Evolutionary conservation across 2,329 filamentous ascomycete genomes (phyloP).

Genomic region (Zopfia rhizophila): DNA sequence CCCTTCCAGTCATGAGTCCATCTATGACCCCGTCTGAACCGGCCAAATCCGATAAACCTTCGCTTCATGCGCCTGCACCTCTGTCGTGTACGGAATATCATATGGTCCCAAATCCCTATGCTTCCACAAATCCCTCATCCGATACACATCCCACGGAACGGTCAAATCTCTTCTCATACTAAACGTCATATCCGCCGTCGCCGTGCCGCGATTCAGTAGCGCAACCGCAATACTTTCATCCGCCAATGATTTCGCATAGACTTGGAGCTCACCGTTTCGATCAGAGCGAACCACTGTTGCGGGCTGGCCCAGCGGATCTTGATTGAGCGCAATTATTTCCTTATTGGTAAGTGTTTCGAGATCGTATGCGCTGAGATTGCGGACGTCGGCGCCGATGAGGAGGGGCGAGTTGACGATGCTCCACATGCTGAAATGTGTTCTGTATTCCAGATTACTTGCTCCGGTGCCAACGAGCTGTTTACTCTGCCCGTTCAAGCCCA

Average conservation of each 20-base stretch:
- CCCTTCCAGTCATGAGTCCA: no score
- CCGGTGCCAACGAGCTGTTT: conserved; percentile 34
- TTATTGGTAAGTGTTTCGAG: conserved; percentile 55
- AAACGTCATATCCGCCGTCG: conserved; percentile 28
- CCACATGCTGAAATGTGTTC: conserved; percentile 56
- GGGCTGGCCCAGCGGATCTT: conserved; percentile 40
- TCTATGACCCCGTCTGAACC: no score
- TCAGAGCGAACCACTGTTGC: conserved; percentile 21
- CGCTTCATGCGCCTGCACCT: conserved; percentile 31
- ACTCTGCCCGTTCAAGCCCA: conserved; percentile 34
- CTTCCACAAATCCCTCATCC: conserved; percentile 34
- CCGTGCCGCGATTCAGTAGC: conserved; percentile 28
- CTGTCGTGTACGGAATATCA: conserved; percentile 34
- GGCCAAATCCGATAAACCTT: conserved; percentile 30
- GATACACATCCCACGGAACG: conserved; percentile 34
- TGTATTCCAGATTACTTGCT: conserved; percentile 45
- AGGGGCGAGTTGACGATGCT: conserved; percentile 54
- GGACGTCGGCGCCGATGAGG: conserved; percentile 53
- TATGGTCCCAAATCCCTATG: conserved; percentile 31
- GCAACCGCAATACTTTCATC: conserved; percentile 29
- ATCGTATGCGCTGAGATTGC: conserved; percentile 43
- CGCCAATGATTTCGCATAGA: conserved; percentile 27
- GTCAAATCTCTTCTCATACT: conserved; percentile 33
- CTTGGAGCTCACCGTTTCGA: conserved; percentile 26
- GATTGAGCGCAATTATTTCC: conserved; percentile 57